Evolutionary conservation across 768 basidiomycete species (phyloP).

Genomic region (Naganishia vishniacii): DNA sequence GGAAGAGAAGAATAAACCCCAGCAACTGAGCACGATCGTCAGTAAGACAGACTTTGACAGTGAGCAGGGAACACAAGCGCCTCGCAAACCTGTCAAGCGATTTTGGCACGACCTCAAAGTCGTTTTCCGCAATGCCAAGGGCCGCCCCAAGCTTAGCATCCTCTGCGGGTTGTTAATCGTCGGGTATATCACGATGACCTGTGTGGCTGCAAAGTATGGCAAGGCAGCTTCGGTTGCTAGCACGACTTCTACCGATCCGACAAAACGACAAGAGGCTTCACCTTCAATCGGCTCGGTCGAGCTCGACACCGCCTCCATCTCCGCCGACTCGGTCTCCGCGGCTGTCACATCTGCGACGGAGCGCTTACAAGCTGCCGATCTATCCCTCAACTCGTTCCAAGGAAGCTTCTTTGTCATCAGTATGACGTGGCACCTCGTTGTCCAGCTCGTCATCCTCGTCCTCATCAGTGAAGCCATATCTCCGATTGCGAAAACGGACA

Average conservation of each 20-base stretch:
- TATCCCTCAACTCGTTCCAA: neutral
- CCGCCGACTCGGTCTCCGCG: neutral
- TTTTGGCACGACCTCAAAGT: neutral
- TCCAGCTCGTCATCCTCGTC: neutral
- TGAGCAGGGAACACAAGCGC: neutral
- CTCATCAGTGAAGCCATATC: neutral
- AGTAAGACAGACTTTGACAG: too few species aligned
- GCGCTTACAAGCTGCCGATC: neutral
- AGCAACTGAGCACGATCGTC: too few species aligned
- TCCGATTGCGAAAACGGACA: too few species aligned
- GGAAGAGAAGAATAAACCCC: too few species aligned
- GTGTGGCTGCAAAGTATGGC: neutral
- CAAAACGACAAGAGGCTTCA: too few species aligned
- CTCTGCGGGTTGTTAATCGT: neutral
- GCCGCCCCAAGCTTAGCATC: neutral
- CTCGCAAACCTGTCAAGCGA: neutral
- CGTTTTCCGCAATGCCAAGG: neutral
- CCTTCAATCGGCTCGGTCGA: neutral
- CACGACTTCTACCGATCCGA: neutral
- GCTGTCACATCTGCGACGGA: conserved; percentile 7
- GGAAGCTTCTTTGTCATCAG: neutral
- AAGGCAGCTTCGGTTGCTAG: neutral
- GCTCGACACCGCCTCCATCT: too few species aligned
- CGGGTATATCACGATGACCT: neutral
- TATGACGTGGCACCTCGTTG: neutral